These are phyloP conservation scores for Isabelozyma heimii DNA, from an alignment of 805 yeast genomes.

Conservation along the genomic window DNA sequence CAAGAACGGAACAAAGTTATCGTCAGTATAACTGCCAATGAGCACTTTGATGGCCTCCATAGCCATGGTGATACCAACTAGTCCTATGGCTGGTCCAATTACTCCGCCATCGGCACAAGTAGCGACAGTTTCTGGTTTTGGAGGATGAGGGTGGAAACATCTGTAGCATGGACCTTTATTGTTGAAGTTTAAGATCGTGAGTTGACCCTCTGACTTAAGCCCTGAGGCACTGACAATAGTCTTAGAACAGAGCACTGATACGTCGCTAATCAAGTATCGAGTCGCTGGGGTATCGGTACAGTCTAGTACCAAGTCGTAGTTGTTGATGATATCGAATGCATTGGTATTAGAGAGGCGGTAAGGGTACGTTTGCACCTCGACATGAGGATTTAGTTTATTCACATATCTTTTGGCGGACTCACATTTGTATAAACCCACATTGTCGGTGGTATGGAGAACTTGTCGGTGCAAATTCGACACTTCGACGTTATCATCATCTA, in stretches of 20 bases:
- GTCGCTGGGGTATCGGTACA: constrained; percentile 94
- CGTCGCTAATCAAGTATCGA: constrained; percentile 84
- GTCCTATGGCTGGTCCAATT: constrained; percentile 93
- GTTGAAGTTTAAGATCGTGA: constrained; percentile 67
- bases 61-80: constrained; percentile 87
- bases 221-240: constrained; percentile 93
- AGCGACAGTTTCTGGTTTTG: constrained; percentile 76
- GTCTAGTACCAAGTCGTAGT: constrained; percentile 78
- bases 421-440: constrained; percentile 70
- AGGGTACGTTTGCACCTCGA: constrained; percentile 52
- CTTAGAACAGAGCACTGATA: constrained; percentile 62
- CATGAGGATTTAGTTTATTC: constrained; percentile 62
- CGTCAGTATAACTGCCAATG: constrained; percentile 47
- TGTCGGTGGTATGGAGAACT: constrained; percentile 66
- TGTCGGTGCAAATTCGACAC: constrained; percentile 86
- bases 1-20: constrained; percentile 65
- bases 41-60: constrained; percentile 78
- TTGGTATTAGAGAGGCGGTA: constrained; percentile 51
- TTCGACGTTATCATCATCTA: constrained; percentile 86
- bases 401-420: constrained; percentile 70
- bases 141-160: constrained; percentile 89
- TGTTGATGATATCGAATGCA: constrained; percentile 58
- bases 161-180: constrained; percentile 86
- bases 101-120: constrained; percentile 94
- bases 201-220: constrained; percentile 85